Evolutionary conservation across 1,139 yeast species (phyloP), one percentile per base, ranked within the genome.

Genomic region (Pichia sp.): DNA sequence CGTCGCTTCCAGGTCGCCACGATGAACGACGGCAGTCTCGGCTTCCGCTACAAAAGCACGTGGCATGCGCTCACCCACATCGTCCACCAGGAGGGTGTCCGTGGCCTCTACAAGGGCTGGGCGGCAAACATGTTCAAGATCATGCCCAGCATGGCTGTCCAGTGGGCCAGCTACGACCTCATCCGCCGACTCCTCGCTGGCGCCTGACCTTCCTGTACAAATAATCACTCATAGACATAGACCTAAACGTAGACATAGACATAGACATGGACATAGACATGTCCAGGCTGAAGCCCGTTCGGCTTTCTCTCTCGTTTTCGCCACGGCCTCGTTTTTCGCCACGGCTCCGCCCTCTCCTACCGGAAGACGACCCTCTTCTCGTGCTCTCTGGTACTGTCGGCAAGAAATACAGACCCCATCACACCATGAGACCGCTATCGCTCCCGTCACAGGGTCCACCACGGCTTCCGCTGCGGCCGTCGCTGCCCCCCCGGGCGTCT

Each of bases 121-220:
- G 78, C 86, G 2, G 96, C 97, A 2, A 91, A 91, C 65, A 74
- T 91, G 65, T 84, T 89, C 71, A 91, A 91, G 67, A 95, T 91
- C 3, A 87, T 89, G 40, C 97, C 97, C 0, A 84, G 95, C 8
- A 91, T 91, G 93, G 98, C 98, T 2, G 90, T 91, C 21, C 87
- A 91, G 56, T 93, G 96, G 96, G 73, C 87, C 54, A 82, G 87
- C 56, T 91, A 87, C 68, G 98, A 53, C 31, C 22, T 48, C 6
- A 45, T 48, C 34, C 50, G 53, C 22, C 49, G 41, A 18, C 18
- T 37, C 22, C 18, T 49, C 4, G 19, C 28, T 6, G 48, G 18
- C 18, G 12, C 34, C 3, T 44, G 22, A 10, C 8, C 28, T 9
- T 9, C 28, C 8, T 25, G n/a, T n/a, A n/a, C n/a, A n/a, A n/a